A percentile compares a stretch with the other conserved stretches of the same genome.
phyloP scores from a whole-genome alignment of 306 rosid genomes.

The Argentina anserina region DNA sequence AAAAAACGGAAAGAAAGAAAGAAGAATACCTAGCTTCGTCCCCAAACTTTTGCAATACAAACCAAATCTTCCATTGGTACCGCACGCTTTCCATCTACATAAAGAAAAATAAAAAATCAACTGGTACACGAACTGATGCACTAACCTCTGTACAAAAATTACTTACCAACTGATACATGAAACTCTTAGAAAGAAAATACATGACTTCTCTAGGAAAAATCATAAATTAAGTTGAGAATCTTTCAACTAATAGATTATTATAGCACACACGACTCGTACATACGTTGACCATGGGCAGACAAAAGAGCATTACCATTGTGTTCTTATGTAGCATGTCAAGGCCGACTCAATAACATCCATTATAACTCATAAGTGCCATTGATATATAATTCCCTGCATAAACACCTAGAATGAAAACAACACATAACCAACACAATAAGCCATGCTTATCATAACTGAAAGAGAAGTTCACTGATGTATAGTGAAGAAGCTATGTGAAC shows the following conservation, averaged over 20 bases:
- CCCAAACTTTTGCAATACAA: too few species aligned
- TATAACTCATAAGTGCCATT: not conserved
- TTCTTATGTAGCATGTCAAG: not conserved
- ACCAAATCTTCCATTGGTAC: slow-evolving; percentile 71
- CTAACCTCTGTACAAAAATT: not conserved
- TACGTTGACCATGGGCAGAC: not conserved
- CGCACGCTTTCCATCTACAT: slow-evolving; percentile 51
- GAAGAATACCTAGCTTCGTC: too few species aligned
- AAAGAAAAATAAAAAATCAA: slow-evolving; percentile 19
- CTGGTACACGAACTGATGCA: slow-evolving; percentile 5
- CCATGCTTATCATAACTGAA: not conserved
- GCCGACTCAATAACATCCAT: too few species aligned
- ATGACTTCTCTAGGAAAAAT: not conserved
- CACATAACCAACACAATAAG: not conserved
- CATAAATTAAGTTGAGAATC: not conserved
- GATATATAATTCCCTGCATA: not conserved
- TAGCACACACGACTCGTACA: not conserved
- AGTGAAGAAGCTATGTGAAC: not conserved
- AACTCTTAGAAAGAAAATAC: not conserved
- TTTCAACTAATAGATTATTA: not conserved
- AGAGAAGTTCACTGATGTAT: not conserved
- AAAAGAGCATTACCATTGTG: not conserved
- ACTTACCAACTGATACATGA: not conserved
- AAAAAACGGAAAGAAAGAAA: too few species aligned
- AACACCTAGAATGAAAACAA: not conserved